Conservation (phyloP, 805 yeast species). For the Candida glaebosa region DNA sequence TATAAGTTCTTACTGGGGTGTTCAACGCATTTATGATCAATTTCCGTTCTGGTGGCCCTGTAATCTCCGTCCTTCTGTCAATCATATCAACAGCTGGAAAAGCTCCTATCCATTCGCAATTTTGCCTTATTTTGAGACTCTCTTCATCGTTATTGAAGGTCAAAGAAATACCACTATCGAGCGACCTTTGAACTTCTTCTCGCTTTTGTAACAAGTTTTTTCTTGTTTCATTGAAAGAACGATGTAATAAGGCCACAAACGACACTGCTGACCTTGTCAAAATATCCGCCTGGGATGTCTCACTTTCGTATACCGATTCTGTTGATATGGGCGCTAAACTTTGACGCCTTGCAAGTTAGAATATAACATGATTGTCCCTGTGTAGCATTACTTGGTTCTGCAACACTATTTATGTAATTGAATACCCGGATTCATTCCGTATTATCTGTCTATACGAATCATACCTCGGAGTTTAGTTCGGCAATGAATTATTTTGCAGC, state of each 20-base stretch:
- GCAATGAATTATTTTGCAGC: neutral
- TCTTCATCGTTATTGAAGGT: constrained; percentile 13
- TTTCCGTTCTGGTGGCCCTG: constrained; percentile 22
- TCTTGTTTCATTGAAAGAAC: constrained; percentile 16
- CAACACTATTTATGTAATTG: neutral
- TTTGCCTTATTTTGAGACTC: constrained; percentile 8
- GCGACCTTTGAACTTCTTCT: constrained; percentile 11
- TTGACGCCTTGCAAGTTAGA: constrained; percentile 10
- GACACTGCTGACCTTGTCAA: constrained; percentile 16
- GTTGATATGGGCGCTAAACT: constrained; percentile 13
- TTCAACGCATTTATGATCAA: constrained; percentile 21
- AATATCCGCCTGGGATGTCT: constrained; percentile 18
- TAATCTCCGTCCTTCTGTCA: constrained; percentile 19
- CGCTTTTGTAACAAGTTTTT: constrained; percentile 14
- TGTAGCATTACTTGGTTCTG: too few species aligned
- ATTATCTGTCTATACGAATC: neutral
- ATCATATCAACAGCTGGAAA: constrained; percentile 16
- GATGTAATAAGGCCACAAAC: constrained; percentile 18
- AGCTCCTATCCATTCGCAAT: constrained; percentile 18
- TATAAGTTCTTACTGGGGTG: constrained; percentile 19
- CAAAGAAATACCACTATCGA: constrained; percentile 13
- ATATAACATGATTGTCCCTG: neutral
- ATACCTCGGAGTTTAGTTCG: neutral
- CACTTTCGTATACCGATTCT: constrained; percentile 10
- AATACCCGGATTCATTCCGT: neutral